These are phyloP conservation scores for Syzygium jambos DNA, from an alignment of 345 rosid genomes.

Conservation along the genomic window DNA sequence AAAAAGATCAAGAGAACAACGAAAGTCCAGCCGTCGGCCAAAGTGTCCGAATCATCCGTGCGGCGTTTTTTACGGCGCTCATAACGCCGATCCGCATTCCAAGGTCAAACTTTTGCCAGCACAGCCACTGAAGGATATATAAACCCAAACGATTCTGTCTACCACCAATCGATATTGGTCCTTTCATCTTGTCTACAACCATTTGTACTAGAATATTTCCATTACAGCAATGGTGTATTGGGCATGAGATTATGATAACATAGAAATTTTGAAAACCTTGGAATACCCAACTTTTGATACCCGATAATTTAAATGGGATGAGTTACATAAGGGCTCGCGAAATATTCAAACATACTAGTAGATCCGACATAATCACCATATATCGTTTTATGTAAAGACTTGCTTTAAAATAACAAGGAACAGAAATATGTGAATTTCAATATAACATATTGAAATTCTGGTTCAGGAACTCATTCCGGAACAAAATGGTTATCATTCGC, in stretches of 20 bases:
- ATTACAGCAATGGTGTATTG: not conserved
- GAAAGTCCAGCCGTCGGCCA: not conserved
- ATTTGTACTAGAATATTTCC: not conserved
- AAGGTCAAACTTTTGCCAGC: not conserved
- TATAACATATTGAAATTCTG: not conserved
- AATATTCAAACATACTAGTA: not conserved
- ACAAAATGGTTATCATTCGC: too few relatives aligned
- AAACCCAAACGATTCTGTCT: rapidly evolving
- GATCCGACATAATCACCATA: not conserved
- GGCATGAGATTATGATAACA: not conserved
- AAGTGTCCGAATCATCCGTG: not conserved
- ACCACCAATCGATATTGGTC: not conserved
- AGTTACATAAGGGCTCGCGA: not conserved
- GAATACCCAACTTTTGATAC: not conserved
- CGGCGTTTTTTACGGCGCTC: not conserved
- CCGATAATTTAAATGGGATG: not conserved
- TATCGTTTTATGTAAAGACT: not conserved
- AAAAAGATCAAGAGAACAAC: not conserved
- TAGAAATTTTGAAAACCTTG: not conserved
- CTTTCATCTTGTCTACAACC: not conserved
- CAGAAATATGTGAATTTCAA: not conserved
- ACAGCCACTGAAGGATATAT: not conserved
- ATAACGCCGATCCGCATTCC: not conserved
- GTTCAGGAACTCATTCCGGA: too few relatives aligned
- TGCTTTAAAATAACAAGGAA: not conserved